Percentiles rank a stretch among this genome's conserved stretches.
phyloP scores from a whole-genome alignment of 2,329 filamentous ascomycete genomes.

The Arthroderma sp. region DNA sequence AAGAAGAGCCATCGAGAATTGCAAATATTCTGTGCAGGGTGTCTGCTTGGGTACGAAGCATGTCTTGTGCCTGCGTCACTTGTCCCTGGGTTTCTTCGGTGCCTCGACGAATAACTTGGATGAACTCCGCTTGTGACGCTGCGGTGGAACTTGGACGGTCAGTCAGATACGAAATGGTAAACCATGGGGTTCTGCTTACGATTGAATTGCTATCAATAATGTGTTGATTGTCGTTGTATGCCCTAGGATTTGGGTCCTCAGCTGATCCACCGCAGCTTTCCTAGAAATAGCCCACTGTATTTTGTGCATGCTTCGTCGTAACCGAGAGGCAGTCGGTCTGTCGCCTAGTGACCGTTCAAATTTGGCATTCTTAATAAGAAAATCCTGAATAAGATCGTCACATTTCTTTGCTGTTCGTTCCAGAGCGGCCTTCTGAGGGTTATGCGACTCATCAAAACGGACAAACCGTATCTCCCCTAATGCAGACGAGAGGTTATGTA shows the following conservation, averaged over 20 bases:
- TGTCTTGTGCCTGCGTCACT: constrained; percentile 1
- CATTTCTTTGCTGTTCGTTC: constrained; percentile 1
- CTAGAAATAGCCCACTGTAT: constrained; percentile 7
- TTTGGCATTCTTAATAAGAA: constrained; percentile 2
- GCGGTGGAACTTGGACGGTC: neutral
- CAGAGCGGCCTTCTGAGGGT: neutral
- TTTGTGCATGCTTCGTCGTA: constrained; percentile 2
- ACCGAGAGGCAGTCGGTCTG: neutral
- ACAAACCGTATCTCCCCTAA: constrained; percentile 1
- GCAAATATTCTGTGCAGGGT: neutral
- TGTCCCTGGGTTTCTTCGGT: constrained; percentile 3
- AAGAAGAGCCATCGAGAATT: neutral
- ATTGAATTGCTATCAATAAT: constrained; percentile 5
- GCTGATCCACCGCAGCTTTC: constrained; percentile 2
- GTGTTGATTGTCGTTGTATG: constrained; percentile 7
- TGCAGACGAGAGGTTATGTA: neutral
- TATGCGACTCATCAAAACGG: constrained; percentile 1
- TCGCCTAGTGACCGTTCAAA: constrained; percentile 1
- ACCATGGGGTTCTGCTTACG: neutral
- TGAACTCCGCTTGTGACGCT: neutral
- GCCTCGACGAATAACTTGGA: neutral
- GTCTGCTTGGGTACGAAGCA: constrained; percentile 2
- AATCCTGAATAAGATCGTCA: neutral
- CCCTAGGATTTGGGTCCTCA: constrained; percentile 4
- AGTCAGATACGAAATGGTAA: too few relatives aligned